Base-by-base conservation (phyloP, 1,284 basidiomycete species). In the Phylloporus sp. region DNA sequence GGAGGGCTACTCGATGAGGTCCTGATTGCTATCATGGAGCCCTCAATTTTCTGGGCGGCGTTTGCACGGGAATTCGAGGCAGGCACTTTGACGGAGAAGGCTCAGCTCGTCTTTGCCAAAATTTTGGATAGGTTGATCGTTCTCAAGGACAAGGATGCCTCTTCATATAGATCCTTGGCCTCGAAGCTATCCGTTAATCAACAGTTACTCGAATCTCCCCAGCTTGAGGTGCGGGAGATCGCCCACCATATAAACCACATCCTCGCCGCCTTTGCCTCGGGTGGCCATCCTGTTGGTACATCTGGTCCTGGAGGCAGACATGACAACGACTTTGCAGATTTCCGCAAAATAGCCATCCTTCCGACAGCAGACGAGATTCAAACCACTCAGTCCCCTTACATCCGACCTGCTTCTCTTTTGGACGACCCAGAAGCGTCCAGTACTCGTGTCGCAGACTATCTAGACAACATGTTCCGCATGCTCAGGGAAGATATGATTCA, bases 391-490 rank as follows among this genome's bases (percentile, higher is more conserved):
- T 71, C 68, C 0, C 80, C 90, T 3, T 91, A 88, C 70, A 74
- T 90, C 29, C 83, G 85, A 20, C 80, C 82, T 0, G 80, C 81
- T 35, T 74, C 75, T 3, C 79, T 79, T 25, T 73, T 89, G 1
- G 85, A 88, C 1, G 84, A 86, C 43, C 81, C 84, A 0, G 75
- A 77, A 23, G 82, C 78, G 1, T 78, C 80, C 41, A 70, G 77
- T 3, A 75, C 70, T 19, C 83, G 87, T 6, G 73, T 83, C 6
- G 78, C 81, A 0, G 80, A 83, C 3, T 86, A 91, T 68, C 76
- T 91, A 3, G 90, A 91, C 69, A 90, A 90, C 66, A 87, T 87
- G 61, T 91, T 89, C 71, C 85, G 90, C 12, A 79, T 91, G 43
- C 77, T 90, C 20, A 78, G 90, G 5, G 90, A 91, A 73, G 90